phyloP scores from a whole-genome alignment of 2,329 filamentous ascomycete species.

The Fusarium tjaetaba region DNA sequence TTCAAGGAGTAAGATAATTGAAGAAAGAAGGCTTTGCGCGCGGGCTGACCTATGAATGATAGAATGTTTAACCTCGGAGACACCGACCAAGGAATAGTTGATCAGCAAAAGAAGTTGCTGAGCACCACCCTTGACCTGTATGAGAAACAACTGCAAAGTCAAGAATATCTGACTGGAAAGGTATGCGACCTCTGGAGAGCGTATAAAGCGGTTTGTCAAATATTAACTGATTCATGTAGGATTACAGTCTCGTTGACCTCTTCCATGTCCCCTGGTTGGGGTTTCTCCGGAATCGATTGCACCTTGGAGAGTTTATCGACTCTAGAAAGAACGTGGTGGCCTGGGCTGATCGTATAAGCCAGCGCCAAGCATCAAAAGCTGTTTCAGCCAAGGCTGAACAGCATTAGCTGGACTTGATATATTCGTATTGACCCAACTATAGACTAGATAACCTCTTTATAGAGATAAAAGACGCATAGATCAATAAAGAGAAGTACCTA shows the following conservation, averaged over 20 bases:
- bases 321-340: not conserved
- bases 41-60: no score
- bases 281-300: not conserved
- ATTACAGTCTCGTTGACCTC: not conserved
- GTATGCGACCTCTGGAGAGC: not conserved
- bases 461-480: rapidly evolving
- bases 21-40: not conserved
- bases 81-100: not conserved
- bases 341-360: not conserved
- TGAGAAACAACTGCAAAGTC: not conserved
- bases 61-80: not conserved
- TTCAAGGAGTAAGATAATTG: not conserved
- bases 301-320: not conserved
- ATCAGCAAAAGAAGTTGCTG: not conserved
- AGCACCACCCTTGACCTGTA: not conserved
- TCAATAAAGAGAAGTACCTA: not conserved
- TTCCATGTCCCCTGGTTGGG: not conserved
- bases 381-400: not conserved
- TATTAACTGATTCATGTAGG: not conserved
- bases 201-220: rapidly evolving
- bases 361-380: not conserved
- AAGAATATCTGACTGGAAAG: not conserved
- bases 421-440: rapidly evolving
- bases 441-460: not conserved
- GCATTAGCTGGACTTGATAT: not conserved